Base-by-base conservation (phyloP, 163 green algal species). In the Scenedesmus sp. region DNA sequence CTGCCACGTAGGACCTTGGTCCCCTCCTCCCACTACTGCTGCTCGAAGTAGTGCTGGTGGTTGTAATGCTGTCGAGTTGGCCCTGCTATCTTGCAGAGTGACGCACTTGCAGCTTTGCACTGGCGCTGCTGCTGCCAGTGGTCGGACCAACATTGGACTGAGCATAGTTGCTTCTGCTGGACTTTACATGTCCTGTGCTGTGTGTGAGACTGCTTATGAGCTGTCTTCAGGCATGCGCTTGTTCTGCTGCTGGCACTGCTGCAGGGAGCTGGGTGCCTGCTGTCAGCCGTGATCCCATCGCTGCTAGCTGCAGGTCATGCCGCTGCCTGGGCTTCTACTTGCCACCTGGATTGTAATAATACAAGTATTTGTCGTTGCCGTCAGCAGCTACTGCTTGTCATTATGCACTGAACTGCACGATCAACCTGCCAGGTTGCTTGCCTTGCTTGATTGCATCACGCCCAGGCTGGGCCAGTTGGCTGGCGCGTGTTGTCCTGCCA, bases 171-270 rank as follows among this genome's bases (percentile, higher is more conserved):
- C 70, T 78, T 37, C 44, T 88, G 42, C n/a, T 37, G 53, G 15
- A 20, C 5, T 7, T 72, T 0, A 12, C 13, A 42, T 86, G 51
- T 4, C 7, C 33, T 80, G 70, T 5, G n/a, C 13, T 80, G n/a
- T 35, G 70, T 10, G 9, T 43, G 70, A 7, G 26, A 43, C 70
- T 80, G 6, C 22, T 13, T 6, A 4, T 43, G n/a, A n/a, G n/a
- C 70, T 80, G 10, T 15, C 6, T 46, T 1, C 70, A 80, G 33
- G 13, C 5, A 2, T 78, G 1, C 24, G 24, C 5, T 26, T 76
- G 81, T 7, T 78, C 82, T 87, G 53, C 33, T 87, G 82, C n/a
- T 76, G 82, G 35, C 56, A 26, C 51, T 87, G 82, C 51, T 76
- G 82, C 4, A 15, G 35, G 33, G 26, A 76, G 65, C 65, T 76